Evolutionary conservation across 768 basidiomycete species (phyloP), one percentile per base, ranked within the genome.

Genomic region (Galerina sulciceps): DNA sequence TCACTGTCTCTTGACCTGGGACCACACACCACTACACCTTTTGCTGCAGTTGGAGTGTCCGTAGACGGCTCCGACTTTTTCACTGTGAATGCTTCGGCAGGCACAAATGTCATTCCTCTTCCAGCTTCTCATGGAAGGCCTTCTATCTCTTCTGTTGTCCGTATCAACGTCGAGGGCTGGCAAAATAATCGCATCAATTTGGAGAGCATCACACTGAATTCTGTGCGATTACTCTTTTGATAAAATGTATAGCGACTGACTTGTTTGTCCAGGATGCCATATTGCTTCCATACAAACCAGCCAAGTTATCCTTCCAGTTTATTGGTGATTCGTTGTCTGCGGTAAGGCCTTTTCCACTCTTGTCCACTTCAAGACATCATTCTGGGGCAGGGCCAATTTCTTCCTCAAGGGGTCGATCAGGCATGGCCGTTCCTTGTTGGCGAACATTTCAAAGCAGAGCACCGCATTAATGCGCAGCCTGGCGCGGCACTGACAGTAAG

Each of bases 261-360:
- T 26, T 10, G 22, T 44, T 9, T 26, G 5, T 38, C 9, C 23
- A 85, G 83, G 84, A 77, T 47, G 84, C 85, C 1, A 57, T 63
- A 11, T 65, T 85, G 0, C 68, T 78, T 10, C 76, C 79, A 1
- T 85, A 84, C 62, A 69, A 63, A 6, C 81, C 81, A 0, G 78
- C 79, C 3, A 72, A 72, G 37, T 67, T 85, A 10, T 67, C 71
- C 1, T 84, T 86, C 59, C 82, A 84, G 61, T 84, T 85, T 63
- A 83, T 87, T 42, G 84, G 85, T 0, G 84, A 86, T 64, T 85
- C 84, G 2, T 67, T 85, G 6, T 84, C 84, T 14, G 80, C 84
- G 43, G 83, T 84, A 64, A 53, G 75, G 70, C 10, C 37, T 41
- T 15, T n/a, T 44, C 10, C 15, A 9, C 18, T 37, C 6, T 38